phyloP scores from a whole-genome alignment of 441 rosid species.

The Eutrema salsugineum region DNA sequence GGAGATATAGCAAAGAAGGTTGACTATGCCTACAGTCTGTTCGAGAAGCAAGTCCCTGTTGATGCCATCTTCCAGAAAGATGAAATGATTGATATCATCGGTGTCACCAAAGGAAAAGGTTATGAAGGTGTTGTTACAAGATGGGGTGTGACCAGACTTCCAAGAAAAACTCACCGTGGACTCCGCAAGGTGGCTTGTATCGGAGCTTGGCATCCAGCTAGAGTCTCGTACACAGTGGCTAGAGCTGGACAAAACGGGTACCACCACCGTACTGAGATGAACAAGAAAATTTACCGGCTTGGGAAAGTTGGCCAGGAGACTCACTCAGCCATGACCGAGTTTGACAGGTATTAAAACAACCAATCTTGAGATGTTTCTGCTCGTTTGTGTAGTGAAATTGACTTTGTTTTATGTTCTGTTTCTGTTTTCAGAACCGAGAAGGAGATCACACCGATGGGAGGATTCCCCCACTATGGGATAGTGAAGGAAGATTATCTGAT shows the following conservation, averaged over 20 bases:
- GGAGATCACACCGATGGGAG: conserved; percentile 59
- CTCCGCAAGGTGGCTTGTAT: conserved; percentile 77
- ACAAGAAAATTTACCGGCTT: conserved; percentile 59
- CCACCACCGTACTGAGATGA: conserved; percentile 66
- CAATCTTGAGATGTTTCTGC: not conserved
- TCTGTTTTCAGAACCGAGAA: conserved; percentile 48
- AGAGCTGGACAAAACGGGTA: conserved; percentile 75
- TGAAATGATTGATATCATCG: conserved; percentile 64
- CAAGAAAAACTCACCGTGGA: conserved; percentile 71
- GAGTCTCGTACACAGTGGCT: conserved; percentile 71
- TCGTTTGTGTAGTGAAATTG: not conserved
- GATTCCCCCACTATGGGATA: conserved; percentile 63
- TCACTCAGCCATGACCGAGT: conserved; percentile 56
- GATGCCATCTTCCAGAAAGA: conserved; percentile 66
- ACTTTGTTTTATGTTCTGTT: not conserved
- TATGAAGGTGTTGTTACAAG: conserved; percentile 70
- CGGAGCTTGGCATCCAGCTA: conserved; percentile 79
- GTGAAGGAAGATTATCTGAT: conserved; percentile 54
- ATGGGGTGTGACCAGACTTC: conserved; percentile 72
- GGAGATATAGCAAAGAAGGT: conserved; percentile 54
- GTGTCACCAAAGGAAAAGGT: conserved; percentile 71
- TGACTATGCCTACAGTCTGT: conserved; percentile 55
- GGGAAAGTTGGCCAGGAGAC: conserved; percentile 62
- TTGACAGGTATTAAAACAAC: conserved; percentile 38
- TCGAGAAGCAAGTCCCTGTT: conserved; percentile 59